A percentile compares a stretch with the other conserved stretches of the same genome.
Evolutionary conservation across 1,139 yeast genomes (phyloP).

Genomic region (Saccharomyces hybrid): DNA sequence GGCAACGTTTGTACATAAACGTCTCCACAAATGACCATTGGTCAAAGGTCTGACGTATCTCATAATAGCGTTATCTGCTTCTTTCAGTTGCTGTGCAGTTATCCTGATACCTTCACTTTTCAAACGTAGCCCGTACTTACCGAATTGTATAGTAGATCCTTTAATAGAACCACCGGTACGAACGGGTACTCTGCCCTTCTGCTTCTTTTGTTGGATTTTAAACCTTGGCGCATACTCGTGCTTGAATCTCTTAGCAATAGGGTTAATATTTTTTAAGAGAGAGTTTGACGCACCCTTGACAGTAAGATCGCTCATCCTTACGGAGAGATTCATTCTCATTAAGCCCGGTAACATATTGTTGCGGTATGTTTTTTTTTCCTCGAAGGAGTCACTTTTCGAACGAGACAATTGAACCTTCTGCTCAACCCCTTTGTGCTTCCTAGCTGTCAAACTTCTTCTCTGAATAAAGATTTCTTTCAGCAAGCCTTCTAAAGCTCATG

Average conservation of each 20-base stretch:
- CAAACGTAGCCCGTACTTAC: conserved; percentile 78
- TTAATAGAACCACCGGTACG: conserved; percentile 91
- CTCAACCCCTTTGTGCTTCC: background rate
- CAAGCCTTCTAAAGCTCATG: too few relatives aligned
- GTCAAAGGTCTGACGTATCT: conserved; percentile 56
- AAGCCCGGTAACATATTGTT: background rate
- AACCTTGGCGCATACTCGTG: conserved; percentile 88
- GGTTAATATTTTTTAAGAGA: background rate
- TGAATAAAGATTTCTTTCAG: background rate
- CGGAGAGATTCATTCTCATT: background rate
- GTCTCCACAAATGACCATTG: conserved; percentile 64
- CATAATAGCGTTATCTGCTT: conserved; percentile 81
- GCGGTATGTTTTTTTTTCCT: background rate
- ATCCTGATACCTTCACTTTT: conserved; percentile 80
- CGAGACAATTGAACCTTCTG: background rate
- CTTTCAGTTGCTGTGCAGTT: conserved; percentile 83
- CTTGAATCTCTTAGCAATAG: conserved; percentile 41
- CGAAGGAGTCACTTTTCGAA: background rate
- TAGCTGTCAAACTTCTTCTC: background rate
- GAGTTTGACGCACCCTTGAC: background rate
- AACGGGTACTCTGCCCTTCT: conserved; percentile 91
- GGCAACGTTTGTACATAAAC: conserved; percentile 78
- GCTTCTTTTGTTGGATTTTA: conserved; percentile 66
- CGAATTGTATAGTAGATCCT: conserved; percentile 77
- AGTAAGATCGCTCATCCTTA: background rate